Evolutionary conservation across 2,329 filamentous ascomycete genomes (phyloP).

Genomic region (Penicillium sp.): DNA sequence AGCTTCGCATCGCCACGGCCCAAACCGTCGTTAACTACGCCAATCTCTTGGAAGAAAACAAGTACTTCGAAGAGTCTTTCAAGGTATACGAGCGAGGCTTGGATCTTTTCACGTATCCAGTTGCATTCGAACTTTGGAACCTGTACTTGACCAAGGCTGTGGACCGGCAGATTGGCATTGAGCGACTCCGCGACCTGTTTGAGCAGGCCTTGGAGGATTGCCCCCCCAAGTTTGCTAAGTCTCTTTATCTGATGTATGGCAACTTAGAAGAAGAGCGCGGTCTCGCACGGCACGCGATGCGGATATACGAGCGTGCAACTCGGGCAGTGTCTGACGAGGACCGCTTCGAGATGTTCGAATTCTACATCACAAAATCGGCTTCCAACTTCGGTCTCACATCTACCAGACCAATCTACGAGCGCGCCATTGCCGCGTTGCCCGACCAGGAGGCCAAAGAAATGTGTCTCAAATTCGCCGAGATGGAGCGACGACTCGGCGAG

Average conservation of each 20-base stretch:
- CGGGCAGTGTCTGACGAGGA: conserved; percentile 91
- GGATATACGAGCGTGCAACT: conserved; percentile 95
- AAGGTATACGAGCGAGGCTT: conserved; percentile 93
- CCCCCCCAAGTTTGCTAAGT: conserved; percentile 90
- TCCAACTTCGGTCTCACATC: conserved; percentile 96
- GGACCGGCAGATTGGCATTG: conserved; percentile 89
- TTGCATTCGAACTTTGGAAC: conserved; percentile 98
- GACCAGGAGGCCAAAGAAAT: conserved; percentile 90
- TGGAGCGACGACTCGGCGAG: conserved; percentile 83
- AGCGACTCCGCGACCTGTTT: conserved; percentile 85
- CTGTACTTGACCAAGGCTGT: conserved; percentile 95
- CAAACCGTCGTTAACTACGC: conserved; percentile 98
- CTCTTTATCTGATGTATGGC: conserved; percentile 95
- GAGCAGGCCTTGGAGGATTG: conserved; percentile 94
- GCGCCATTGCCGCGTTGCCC: conserved; percentile 84
- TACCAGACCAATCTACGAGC: conserved; percentile 89
- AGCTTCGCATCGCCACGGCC: conserved; percentile 91
- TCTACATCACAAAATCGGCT: conserved; percentile 97
- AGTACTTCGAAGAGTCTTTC: conserved; percentile 95
- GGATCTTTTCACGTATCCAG: conserved; percentile 96
- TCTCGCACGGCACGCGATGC: conserved; percentile 91
- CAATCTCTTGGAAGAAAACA: conserved; percentile 84
- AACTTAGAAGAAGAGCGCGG: conserved; percentile 93
- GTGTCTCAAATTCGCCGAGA: conserved; percentile 97
- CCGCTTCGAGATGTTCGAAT: conserved; percentile 94